A percentile compares a stretch with the other conserved stretches of the same genome.
phyloP scores from a whole-genome alignment of 2,329 filamentous ascomycete species.

The Arthrocladium fulminans region DNA sequence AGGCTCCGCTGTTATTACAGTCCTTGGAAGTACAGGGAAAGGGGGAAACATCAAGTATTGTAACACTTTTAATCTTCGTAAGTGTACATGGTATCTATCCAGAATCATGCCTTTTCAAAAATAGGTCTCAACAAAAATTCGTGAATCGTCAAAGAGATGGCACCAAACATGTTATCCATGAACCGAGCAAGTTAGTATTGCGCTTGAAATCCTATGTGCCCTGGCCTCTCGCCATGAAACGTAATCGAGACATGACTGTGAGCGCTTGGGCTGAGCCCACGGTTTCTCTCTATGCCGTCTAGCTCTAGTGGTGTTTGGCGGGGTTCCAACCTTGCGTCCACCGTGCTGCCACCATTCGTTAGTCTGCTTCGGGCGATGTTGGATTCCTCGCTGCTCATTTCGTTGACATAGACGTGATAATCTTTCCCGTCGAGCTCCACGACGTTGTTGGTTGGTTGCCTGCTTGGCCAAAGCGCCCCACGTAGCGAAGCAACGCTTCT shows the following conservation, averaged over 20 bases:
- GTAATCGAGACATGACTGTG: constrained; percentile 13
- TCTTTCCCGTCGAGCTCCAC: constrained; percentile 16
- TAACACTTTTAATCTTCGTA: too few species aligned
- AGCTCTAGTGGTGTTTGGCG: constrained; percentile 17
- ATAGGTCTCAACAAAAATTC: background rate
- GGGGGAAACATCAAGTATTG: too few species aligned
- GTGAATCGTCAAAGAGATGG: background rate
- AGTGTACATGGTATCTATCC: too few species aligned
- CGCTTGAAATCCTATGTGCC: constrained; percentile 12
- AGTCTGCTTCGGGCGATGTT: background rate
- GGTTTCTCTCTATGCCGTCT: constrained; percentile 15
- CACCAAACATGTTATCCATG: background rate
- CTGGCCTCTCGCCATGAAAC: constrained; percentile 13
- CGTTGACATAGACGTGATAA: background rate
- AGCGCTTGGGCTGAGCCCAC: constrained; percentile 1
- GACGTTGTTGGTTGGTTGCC: constrained; percentile 14
- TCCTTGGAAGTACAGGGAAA: too few species aligned
- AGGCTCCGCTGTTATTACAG: too few species aligned
- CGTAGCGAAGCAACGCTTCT: constrained; percentile 7
- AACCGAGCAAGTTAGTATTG: constrained; percentile 2
- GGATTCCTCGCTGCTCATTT: background rate
- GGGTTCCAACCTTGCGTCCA: constrained; percentile 6
- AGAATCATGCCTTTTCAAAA: too few species aligned
- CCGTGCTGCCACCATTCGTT: background rate
- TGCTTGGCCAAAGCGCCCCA: constrained; percentile 8